Base-by-base conservation (phyloP, 345 rosid species). In the Acer negundo region DNA sequence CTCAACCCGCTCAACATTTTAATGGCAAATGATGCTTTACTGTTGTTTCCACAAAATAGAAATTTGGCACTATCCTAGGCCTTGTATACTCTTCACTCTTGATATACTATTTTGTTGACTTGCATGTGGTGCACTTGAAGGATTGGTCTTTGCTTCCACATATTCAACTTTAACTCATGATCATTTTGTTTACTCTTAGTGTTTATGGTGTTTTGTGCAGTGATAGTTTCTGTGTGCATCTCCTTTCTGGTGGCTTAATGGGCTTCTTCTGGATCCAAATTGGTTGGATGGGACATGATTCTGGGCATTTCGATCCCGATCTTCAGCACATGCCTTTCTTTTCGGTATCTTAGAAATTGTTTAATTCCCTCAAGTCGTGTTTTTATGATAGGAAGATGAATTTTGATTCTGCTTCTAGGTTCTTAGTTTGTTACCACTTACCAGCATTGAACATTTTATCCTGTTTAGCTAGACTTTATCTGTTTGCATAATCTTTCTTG, bases 251-350 rank as follows among this genome's bases (percentile, higher is more conserved):
- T 53, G 88, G 72, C 20, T 68, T 86, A 17, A 70, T 85, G 75
- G 92, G 92, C 65, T 49, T 84, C 15, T 31, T 80, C 62, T 89
- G 90, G 92, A 86, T 92, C 26, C 94, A 92, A 51, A 88, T 90
- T 67, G 96, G 94, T 59, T 92, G 94, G 94, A 69, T 92, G 24
- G 94, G 96, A 5, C 96, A 92, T 82, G 94, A 92, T 75, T 92
- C 96, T 2, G 92, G 96, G 0, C 96, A 92, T 80, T 85, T 77
- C 49, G 92, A 86, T 67, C 92, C 92, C 31, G 92, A 89, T 82
- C 89, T 89, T 78, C 92, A 89, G 67, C 92, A 89, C 84, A 78
- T 85, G 85, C 92, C 92, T 2, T 75, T 89, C 0, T 89, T 89
- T 11, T 87, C 70, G 81, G 92, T 89, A 82, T 89, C 92, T 62